Evolutionary conservation across 805 yeast species (phyloP), one percentile per base, ranked within the genome.

Genomic region (Metschnikowia lochheadii): DNA sequence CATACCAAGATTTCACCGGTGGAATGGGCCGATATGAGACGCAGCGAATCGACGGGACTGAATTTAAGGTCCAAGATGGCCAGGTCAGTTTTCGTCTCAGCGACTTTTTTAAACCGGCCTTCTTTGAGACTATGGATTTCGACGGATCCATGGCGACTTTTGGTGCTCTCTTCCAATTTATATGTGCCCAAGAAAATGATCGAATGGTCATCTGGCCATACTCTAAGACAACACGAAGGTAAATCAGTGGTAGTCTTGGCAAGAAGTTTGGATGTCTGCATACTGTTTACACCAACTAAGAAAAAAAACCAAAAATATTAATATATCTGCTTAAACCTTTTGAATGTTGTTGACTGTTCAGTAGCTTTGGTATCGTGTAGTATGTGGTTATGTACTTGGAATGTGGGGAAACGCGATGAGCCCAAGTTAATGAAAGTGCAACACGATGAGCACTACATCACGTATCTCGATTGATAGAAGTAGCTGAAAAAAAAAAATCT

Each of bases 141-240:
- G 37, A 79, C 62, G 1, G 80, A 69, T 0, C 99, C 99, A 43
- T 80, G 76, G 50, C 97, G 73, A 1, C 62, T 56, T 1, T 85
- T 84, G 14, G 76, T 70, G 8, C 75, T 72, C 39, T 69, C 57
- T 44, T 88, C 83, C 35, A 92, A 72, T 49, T 85, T 80, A 63
- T 94, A 92, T 0, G 97, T 90, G 0, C 97, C 98, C 1, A 89
- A 65, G 10, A 89, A 62, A 1, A 89, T 55, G 8, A 78, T 61
- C 0, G 76, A 58, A 3, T 66, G 59, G 40, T 82, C 80, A 0
- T 60, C 51, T 0, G 87, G 86, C 46, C 78, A 80, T 8, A 84
- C 75, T 35, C 84, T 74, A 3, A 92, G 65, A 40, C 88, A 84
- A 64, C 98, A 94, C 1, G 98, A 97, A 1, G 98, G 98, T 2